Evolutionary conservation across 768 basidiomycete species (phyloP).

Genomic region (Suillus americanus): DNA sequence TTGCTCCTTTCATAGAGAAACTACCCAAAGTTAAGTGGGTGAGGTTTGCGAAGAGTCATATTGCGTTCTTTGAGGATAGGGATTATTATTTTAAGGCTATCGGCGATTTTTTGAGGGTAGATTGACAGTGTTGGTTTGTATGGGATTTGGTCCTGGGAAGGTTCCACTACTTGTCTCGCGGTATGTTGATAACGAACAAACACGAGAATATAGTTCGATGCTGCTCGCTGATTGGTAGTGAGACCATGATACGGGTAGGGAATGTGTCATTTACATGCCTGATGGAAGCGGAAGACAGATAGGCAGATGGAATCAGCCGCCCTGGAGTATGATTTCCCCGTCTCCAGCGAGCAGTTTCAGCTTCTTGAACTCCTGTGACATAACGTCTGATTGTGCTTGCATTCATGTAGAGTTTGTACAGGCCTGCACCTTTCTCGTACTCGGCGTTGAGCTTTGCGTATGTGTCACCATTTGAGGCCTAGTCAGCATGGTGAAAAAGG

Average conservation of each 20-base stretch:
- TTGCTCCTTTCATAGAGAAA: constrained; percentile 33
- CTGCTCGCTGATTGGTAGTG: neutral
- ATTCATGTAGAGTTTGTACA: neutral
- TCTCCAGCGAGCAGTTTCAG: neutral
- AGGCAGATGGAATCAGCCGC: neutral
- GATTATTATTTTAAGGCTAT: constrained; percentile 21
- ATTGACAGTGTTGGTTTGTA: neutral
- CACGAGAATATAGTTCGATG: neutral
- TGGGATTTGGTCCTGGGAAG: neutral
- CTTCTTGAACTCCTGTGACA: no score
- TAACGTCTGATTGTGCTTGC: neutral
- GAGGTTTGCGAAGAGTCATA: constrained; percentile 30
- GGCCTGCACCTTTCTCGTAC: no score
- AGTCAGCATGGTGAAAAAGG: neutral
- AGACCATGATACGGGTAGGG: neutral
- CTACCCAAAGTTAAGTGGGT: constrained; percentile 37
- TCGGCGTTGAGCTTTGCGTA: no score
- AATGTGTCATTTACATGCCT: neutral
- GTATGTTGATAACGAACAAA: neutral
- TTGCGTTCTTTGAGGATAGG: constrained; percentile 21
- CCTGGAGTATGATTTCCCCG: neutral
- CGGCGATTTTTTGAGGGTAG: constrained; percentile 12
- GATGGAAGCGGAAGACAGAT: neutral
- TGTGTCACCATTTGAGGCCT: neutral
- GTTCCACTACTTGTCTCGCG: neutral